These are phyloP conservation scores for Dalbergia cochinchinensis DNA, from an alignment of 306 rosid species.

Conservation along the genomic window DNA sequence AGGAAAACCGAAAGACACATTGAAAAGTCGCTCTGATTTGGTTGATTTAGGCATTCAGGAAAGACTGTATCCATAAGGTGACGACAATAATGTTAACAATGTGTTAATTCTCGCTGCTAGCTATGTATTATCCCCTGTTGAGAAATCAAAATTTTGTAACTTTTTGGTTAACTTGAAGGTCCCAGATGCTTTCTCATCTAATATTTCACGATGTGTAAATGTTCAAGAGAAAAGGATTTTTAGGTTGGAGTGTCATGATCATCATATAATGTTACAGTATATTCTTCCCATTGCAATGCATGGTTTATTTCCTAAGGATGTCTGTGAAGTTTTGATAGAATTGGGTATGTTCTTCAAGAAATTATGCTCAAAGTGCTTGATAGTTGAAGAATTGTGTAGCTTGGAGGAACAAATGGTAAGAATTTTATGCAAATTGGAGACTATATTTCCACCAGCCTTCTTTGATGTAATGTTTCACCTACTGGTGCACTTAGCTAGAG, in stretches of 20 bases:
- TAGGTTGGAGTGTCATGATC: neutral
- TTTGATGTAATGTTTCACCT: conserved; percentile 20
- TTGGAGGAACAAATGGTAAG: neutral
- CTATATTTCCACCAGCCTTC: neutral
- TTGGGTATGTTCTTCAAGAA: too few species aligned
- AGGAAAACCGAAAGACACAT: neutral
- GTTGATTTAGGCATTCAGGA: neutral
- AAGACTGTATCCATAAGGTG: neutral
- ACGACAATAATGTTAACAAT: neutral
- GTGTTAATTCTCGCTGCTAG: neutral
- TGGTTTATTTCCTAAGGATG: too few species aligned
- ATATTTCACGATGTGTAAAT: neutral
- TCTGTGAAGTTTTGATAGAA: too few species aligned
- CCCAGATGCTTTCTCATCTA: neutral
- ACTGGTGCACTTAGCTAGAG: neutral
- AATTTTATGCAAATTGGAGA: neutral
- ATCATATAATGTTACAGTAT: too few species aligned
- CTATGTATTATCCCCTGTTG: neutral
- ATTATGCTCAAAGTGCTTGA: too few species aligned
- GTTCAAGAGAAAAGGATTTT: neutral
- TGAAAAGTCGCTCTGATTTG: neutral
- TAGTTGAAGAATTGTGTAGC: too few species aligned
- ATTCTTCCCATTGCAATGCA: too few species aligned
- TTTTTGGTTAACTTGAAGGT: neutral
- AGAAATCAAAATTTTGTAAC: neutral